Base-by-base conservation (phyloP, 441 rosid genomes). In the Eutrema salsugineum region DNA sequence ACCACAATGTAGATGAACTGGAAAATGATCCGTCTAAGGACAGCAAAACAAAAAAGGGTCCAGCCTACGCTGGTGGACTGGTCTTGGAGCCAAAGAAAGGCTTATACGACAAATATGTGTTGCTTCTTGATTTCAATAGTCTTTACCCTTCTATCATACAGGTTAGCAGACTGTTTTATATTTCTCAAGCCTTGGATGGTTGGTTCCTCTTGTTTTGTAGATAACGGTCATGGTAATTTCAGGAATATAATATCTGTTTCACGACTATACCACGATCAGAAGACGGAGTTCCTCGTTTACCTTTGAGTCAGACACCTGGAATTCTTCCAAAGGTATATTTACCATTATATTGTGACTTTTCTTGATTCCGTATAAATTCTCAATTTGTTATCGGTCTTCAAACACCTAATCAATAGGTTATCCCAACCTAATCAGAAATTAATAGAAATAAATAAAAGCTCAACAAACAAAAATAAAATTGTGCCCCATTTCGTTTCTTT, bases 101-200 rank as follows among this genome's bases (percentile, higher is more conserved):
- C 78, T 73, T 95, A 73, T 95, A 92, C 80, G 98, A 93, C 85
- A 95, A 88, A 83, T 89, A 86, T 80, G 83, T 95, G 48, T 77
- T 95, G 85, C 96, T 95, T 84, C 87, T 93, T 60, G 99, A 95
- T 85, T 95, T 92, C 81, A 95, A 89, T 73, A 95, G 99, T 82
- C 98, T 95, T 68, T 95, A 95, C 72, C 99, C 99, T 63, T 95
- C 99, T 78, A 93, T 95, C 47, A 95, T 95, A 78, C 99, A 95
- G 97, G 99, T 93, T 76, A 78, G 71, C 75, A 74, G 71, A 62
- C 72, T 68, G 22, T 15, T 56, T 50, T 39, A 56, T 35, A 46
- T 54, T 12, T 64, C 17, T 51, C 48, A 56, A 55, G 78, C 64
- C 47, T 64, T 54, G 24, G 28, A 47, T 66, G 57, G 20, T 32